Conservation (phyloP, 169 alveolate species). For the Plasmodium berghei region DNA sequence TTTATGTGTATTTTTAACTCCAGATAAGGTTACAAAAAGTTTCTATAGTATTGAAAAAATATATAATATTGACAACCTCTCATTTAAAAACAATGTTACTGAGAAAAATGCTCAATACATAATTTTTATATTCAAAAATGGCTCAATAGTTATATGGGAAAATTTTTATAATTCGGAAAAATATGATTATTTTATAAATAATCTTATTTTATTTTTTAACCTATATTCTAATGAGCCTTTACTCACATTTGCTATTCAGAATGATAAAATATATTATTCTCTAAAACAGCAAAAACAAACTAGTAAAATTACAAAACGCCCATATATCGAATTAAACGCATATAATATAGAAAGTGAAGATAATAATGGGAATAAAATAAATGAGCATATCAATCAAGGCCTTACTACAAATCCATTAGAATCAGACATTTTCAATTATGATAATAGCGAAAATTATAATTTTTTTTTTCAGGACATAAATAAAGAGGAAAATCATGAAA, state of each 20-base stretch:
- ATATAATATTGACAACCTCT: slow-evolving; percentile 16
- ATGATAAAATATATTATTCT: slow-evolving; percentile 52
- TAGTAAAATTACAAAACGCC: too few species aligned
- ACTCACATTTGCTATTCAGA: slow-evolving; percentile 72
- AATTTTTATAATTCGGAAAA: slow-evolving; percentile 62
- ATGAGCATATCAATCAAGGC: not conserved
- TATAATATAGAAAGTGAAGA: slow-evolving; percentile 10
- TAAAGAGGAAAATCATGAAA: not conserved
- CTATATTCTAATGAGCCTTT: slow-evolving; percentile 70
- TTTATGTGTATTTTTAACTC: slow-evolving; percentile 48
- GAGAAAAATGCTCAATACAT: slow-evolving; percentile 20
- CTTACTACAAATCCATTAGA: not conserved
- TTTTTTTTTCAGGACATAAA: not conserved
- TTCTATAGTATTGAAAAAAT: slow-evolving; percentile 32
- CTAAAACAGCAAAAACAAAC: too few species aligned
- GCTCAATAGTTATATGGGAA: slow-evolving; percentile 80
- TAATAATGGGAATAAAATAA: not conserved
- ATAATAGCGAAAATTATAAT: not conserved
- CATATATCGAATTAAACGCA: too few species aligned
- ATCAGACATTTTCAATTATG: not conserved
- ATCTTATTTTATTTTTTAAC: slow-evolving; percentile 60
- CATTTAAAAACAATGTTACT: slow-evolving; percentile 31
- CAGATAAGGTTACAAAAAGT: slow-evolving; percentile 14
- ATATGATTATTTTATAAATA: slow-evolving; percentile 73
- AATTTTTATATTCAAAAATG: slow-evolving; percentile 78